These are phyloP conservation scores for Geotrichum bryndzae DNA, from an alignment of 1,139 yeast species.

Conservation along the genomic window DNA sequence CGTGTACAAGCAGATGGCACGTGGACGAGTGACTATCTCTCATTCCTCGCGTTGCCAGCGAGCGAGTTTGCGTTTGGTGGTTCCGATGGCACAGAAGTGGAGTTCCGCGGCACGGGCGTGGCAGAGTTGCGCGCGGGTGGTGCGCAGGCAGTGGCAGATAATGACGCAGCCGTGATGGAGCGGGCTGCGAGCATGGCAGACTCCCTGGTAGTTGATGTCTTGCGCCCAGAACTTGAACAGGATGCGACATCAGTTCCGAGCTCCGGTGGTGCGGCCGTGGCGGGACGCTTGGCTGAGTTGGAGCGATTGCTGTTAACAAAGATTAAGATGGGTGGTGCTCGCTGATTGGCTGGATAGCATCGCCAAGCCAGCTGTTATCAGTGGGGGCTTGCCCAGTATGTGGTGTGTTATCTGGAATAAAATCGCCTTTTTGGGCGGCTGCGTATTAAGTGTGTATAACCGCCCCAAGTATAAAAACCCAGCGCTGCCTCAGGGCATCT, in stretches of 20 bases:
- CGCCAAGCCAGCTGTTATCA: not conserved
- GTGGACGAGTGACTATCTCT: slow-evolving; percentile 10
- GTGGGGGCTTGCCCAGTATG: not conserved
- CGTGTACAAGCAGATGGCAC: not conserved
- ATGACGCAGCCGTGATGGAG: slow-evolving; percentile 11
- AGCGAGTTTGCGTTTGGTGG: slow-evolving; percentile 7
- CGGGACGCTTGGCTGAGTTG: not conserved
- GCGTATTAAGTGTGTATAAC: not conserved
- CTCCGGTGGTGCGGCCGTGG: not conserved
- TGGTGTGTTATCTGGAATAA: not conserved
- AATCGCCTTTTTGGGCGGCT: not conserved
- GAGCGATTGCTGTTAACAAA: not conserved
- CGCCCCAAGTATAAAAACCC: not conserved
- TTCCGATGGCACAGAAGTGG: not conserved
- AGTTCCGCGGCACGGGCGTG: not conserved
- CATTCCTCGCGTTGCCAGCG: slow-evolving; percentile 12
- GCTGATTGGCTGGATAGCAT: not conserved
- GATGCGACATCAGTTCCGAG: not conserved
- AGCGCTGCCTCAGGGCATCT: not conserved
- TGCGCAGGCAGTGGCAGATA: slow-evolving; percentile 18
- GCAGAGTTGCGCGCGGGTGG: not conserved
- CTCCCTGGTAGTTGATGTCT: slow-evolving; percentile 5
- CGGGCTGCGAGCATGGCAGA: slow-evolving; percentile 10
- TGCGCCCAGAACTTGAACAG: not conserved
- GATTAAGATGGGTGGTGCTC: not conserved